Base-by-base conservation (phyloP, 768 basidiomycete species). In the Mrakia hoshinonis region DNA sequence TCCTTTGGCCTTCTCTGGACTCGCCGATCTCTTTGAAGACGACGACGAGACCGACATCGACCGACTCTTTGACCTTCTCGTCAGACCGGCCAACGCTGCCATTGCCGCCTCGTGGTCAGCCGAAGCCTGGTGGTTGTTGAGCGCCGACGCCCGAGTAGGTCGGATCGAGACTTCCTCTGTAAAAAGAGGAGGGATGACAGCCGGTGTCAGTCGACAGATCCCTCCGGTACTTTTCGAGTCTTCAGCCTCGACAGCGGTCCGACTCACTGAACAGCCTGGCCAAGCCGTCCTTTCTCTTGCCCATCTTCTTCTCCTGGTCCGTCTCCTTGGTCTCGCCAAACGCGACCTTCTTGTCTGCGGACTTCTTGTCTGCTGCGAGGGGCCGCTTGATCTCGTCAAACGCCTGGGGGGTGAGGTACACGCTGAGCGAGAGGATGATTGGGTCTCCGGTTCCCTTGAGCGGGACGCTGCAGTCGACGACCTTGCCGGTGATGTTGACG, bases 281-380 rank as follows among this genome's bases (percentile, higher is more conserved):
- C 46, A 95, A 82, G 0, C 92, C 85, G 48, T 82, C 81, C 78
- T 95, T 96, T 47, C 93, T 83, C 78, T 89, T 88, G 51, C 91
- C 83, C 63, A 96, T 83, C n/a, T 81, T 81, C 74, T 86, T 87
- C 80, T 96, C 92, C 72, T 87, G 86, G 5, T 82, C 81, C 0
- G 91, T 93, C 77, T 95, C 92, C 65, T 86, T 82, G 10, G 46
- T 4, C 48, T 67, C 47, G 31, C 54, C 58, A 22, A 46, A 65
- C 7, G 29, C 38, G 4, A n/a, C 39, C 43, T 49, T 39, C 20
- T 55, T 24, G 13, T 48, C 55, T 15, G 24, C 60, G 43, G 43
- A 7, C 15, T 43, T 43, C 26, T 55, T 60, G n/a, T 24, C 43
- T 1, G 55, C 22, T 3, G 63, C 43, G 29, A 58, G 29, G 18